Evolutionary conservation across 495 filamentous ascomycete species (phyloP).

Genomic region (Penicillium mononematosum): DNA sequence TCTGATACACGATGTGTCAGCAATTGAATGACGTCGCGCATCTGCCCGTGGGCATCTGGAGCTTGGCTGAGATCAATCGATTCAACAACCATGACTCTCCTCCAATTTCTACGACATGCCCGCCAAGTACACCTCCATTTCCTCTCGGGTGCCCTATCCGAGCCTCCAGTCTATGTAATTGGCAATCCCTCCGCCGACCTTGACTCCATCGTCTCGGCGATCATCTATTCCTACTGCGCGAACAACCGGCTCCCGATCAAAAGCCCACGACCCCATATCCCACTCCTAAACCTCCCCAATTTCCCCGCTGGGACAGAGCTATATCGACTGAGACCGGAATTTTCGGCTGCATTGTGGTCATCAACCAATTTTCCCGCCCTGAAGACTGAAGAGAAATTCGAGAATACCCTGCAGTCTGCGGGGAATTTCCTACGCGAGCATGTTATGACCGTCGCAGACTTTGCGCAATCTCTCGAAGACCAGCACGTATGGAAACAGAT

Average conservation of each 20-base stretch:
- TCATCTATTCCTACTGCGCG: slow-evolving; percentile 83
- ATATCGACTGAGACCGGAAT: slow-evolving; percentile 71
- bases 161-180: slow-evolving; percentile 45
- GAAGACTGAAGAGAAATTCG: slow-evolving; percentile 26
- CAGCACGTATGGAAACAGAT: slow-evolving; percentile 6
- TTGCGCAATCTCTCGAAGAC: slow-evolving; percentile 25
- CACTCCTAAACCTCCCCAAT: slow-evolving; percentile 72
- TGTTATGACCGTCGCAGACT: slow-evolving; percentile 44
- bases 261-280: slow-evolving; percentile 63
- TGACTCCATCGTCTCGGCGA: slow-evolving; percentile 82
- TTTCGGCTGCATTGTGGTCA: slow-evolving; percentile 49
- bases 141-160: slow-evolving; percentile 27
- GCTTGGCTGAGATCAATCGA: background rate
- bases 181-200: slow-evolving; percentile 65
- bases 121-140: slow-evolving; percentile 38
- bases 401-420: slow-evolving; percentile 30
- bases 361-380: slow-evolving; percentile 35
- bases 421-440: slow-evolving; percentile 41
- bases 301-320: slow-evolving; percentile 57
- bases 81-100: slow-evolving; percentile 26
- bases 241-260: slow-evolving; percentile 43
- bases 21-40: slow-evolving; percentile 7
- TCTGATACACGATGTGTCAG: background rate
- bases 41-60: background rate
- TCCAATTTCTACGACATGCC: slow-evolving; percentile 42